Evolutionary conservation across 2,329 filamentous ascomycete species (phyloP), one percentile per base, ranked within the genome.

Genomic region (Trichothecium sympodiale): DNA sequence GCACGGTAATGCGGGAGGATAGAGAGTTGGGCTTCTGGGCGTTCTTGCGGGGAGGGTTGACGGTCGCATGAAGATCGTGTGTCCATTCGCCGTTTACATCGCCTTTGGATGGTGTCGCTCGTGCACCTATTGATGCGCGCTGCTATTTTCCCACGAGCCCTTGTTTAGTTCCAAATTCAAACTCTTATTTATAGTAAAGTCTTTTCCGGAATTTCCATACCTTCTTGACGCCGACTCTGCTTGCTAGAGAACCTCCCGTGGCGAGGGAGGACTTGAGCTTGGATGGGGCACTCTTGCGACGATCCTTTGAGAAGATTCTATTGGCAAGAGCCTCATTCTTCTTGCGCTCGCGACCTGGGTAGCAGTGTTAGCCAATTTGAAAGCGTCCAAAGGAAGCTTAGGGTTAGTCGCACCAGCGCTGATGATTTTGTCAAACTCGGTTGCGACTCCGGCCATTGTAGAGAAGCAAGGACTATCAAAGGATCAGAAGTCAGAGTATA

Each of bases 181-280:
- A n/a, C n/a, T n/a, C n/a, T n/a, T n/a, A n/a, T n/a, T n/a, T n/a
- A n/a, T n/a, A n/a, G n/a, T n/a, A n/a, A n/a, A n/a, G 5, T 39
- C 42, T n/a, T n/a, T n/a, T n/a, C n/a, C n/a, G n/a, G n/a, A n/a
- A n/a, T n/a, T n/a, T n/a, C n/a, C 49, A 38, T 65, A 77, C 77
- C 74, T 87, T 87, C 49, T 73, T 76, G 34, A 87, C 67, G 28
- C 83, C 82, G 39, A 82, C 77, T 54, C 82, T 73, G 57, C 78
- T 83, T 37, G 82, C 75, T 34, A 87, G 70, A 3, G 74, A 74
- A 48, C 76, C 64, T 35, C 69, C 63, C 8, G 34, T 31, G 7
- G 26, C 30, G 34, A 54, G 49, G 38, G 54, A 52, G 41, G 59
- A 53, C 49, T 64, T 73, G 38, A 62, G 52, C 39, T 57, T 68